Conservation (phyloP, 164 flowering plant species). For the Kalanchoe fedtschenkoi region DNA sequence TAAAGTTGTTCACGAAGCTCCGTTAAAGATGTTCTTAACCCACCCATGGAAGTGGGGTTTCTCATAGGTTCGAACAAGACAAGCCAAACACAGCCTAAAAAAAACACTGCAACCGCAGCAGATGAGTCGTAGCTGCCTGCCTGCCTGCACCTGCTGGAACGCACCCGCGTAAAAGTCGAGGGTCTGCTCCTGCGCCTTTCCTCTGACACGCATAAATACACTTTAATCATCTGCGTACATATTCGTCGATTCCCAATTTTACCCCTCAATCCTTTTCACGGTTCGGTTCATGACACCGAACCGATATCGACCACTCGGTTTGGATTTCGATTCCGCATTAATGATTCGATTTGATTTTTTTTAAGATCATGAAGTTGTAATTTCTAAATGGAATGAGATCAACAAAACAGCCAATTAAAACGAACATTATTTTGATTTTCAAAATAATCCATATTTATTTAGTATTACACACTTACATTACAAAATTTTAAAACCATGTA, state of each 20-base stretch:
- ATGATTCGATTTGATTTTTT: no score
- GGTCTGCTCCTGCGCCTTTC: slow-evolving; percentile 11
- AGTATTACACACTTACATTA: no score
- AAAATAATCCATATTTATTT: no score
- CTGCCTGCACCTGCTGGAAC: not conserved
- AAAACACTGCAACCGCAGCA: not conserved
- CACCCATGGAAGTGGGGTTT: not conserved
- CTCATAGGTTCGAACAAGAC: not conserved
- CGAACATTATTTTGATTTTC: no score
- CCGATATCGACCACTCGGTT: no score
- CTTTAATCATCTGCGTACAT: not conserved
- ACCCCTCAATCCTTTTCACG: not conserved
- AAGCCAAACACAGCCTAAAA: not conserved
- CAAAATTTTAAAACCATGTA: no score
- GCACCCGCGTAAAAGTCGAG: slow-evolving; percentile 48
- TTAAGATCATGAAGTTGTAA: no score
- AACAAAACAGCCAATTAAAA: no score
- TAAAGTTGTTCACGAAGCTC: no score
- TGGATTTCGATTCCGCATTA: no score
- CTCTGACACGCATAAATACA: not conserved
- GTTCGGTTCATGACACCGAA: no score
- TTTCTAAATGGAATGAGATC: no score
- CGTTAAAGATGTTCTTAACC: not conserved
- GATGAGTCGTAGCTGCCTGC: not conserved
- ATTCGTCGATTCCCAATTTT: not conserved